A percentile compares a stretch with the other conserved stretches of the same genome.
These are phyloP conservation scores for Colletotrichum cuscutae DNA, from an alignment of 2,329 filamentous ascomycete genomes.

Conservation along the genomic window DNA sequence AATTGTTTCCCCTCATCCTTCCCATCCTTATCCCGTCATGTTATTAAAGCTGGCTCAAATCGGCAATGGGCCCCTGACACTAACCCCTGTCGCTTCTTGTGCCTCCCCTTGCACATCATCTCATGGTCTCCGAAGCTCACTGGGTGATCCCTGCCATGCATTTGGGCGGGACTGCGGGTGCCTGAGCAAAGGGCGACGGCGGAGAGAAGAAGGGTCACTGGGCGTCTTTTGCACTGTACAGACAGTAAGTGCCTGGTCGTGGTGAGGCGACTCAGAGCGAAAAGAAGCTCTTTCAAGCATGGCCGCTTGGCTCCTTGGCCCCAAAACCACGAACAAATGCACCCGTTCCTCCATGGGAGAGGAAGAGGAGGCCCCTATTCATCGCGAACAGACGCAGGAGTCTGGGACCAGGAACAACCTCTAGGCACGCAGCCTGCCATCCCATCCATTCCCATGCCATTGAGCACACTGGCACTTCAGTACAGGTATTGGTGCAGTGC, in stretches of 20 bases:
- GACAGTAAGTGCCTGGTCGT: neutral
- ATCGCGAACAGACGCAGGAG: neutral
- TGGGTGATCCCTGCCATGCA: constrained; percentile 1
- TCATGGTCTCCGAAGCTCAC: constrained; percentile 6
- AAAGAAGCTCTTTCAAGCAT: neutral
- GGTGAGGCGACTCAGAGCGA: neutral
- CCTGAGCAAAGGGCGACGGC: neutral
- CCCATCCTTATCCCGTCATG: constrained; percentile 8
- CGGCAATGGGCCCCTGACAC: constrained; percentile 7
- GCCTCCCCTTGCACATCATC: constrained; percentile 7
- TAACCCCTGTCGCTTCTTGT: constrained; percentile 11
- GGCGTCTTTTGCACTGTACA: no score
- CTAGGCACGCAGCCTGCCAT: neutral
- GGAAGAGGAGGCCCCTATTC: neutral
- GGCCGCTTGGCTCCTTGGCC: neutral
- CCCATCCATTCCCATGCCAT: neutral
- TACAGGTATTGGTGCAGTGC: neutral
- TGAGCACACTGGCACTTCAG: neutral
- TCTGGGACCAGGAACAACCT: neutral
- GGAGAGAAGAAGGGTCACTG: no score
- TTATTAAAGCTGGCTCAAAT: constrained; percentile 30
- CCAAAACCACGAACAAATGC: neutral
- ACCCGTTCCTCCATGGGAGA: neutral
- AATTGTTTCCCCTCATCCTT: constrained; percentile 17
- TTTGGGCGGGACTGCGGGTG: neutral